Percentiles rank a stretch among this genome's conserved stretches.
phyloP scores from a whole-genome alignment of 805 yeast species.

The Nematodospora valgi region DNA sequence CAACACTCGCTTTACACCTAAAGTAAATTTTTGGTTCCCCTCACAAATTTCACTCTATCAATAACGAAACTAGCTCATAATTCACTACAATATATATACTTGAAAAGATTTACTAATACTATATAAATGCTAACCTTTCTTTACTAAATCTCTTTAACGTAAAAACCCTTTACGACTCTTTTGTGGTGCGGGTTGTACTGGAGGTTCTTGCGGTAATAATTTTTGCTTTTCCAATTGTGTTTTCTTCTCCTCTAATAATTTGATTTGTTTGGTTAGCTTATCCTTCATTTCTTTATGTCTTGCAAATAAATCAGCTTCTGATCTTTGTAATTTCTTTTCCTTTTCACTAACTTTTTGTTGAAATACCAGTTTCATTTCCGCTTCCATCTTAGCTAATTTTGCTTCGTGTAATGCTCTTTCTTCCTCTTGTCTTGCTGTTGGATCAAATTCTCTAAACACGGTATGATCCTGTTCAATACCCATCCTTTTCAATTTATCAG shows the following conservation, averaged over 20 bases:
- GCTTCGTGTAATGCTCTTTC: constrained; percentile 92
- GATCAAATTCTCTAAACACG: constrained; percentile 95
- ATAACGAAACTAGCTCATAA: no score
- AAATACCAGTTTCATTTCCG: constrained; percentile 95
- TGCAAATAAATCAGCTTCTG: constrained; percentile 93
- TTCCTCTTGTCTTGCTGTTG: constrained; percentile 87
- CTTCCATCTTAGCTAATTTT: constrained; percentile 87
- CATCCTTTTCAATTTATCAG: constrained; percentile 70
- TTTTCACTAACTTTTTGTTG: constrained; percentile 94
- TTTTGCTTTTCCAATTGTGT: constrained; percentile 64
- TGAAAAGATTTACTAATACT: no score
- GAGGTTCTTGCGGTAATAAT: constrained; percentile 51
- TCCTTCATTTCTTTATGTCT: constrained; percentile 98
- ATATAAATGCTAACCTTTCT: no score
- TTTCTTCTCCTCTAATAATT: constrained; percentile 88
- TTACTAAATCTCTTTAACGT: no score
- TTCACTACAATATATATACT: no score
- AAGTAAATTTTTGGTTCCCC: no score
- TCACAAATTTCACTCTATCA: no score
- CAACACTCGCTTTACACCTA: no score
- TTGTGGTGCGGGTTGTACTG: constrained; percentile 41
- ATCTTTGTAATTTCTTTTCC: constrained; percentile 94
- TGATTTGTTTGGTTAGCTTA: constrained; percentile 81
- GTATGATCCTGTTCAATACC: constrained; percentile 90
- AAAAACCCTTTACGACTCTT: constrained; percentile 79